Conservation (phyloP, 2,329 filamentous ascomycete genomes). For the Anthostomella pinea region DNA sequence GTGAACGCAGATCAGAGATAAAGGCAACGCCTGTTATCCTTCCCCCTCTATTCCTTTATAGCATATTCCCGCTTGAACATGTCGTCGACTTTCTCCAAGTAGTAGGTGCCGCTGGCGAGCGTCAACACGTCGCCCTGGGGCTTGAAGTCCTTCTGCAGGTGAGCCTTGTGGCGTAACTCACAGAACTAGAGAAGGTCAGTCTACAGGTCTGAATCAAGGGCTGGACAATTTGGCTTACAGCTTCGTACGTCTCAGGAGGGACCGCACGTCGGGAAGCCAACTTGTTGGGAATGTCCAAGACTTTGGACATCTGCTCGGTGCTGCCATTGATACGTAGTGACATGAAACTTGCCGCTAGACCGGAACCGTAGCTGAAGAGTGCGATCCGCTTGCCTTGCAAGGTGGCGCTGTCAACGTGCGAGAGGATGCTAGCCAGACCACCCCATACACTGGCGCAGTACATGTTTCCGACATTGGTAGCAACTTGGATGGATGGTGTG, state of each 20-base stretch:
- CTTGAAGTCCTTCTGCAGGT: conserved; percentile 75
- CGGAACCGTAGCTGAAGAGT: conserved; percentile 78
- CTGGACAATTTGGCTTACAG: conserved; percentile 51
- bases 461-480: conserved; percentile 72
- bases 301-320: conserved; percentile 64
- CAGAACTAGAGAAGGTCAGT: conserved; percentile 59
- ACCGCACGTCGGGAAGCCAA: conserved; percentile 65
- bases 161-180: conserved; percentile 75
- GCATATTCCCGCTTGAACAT: conserved; percentile 82
- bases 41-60: conserved; percentile 70
- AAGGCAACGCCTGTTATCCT: too few species aligned
- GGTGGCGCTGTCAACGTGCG: conserved; percentile 58
- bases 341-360: conserved; percentile 69
- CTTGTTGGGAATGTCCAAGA: conserved; percentile 66
- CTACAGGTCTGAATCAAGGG: background rate
- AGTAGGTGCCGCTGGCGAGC: conserved; percentile 68
- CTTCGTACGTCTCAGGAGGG: conserved; percentile 69
- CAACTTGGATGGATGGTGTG: conserved; percentile 68
- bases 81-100: conserved; percentile 75
- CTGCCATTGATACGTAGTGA: conserved; percentile 71
- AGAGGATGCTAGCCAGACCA: conserved; percentile 69
- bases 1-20: conserved; percentile 19
- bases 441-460: conserved; percentile 72
- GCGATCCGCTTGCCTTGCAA: conserved; percentile 71
- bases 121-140: conserved; percentile 67